Evolutionary conservation across 164 flowering plant species (phyloP).

Genomic region (Sedum album): DNA sequence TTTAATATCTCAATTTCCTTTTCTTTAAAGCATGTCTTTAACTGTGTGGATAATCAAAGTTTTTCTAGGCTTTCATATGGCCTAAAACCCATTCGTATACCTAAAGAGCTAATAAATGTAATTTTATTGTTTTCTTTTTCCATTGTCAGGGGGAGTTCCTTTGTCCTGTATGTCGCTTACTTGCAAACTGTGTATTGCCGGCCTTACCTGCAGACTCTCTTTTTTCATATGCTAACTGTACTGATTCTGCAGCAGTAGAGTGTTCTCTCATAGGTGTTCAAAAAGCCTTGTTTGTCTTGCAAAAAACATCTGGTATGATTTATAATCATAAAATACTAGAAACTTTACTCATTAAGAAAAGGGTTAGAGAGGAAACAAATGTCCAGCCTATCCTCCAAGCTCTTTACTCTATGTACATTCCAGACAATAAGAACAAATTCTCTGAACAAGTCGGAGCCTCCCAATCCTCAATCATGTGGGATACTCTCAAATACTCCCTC

Average conservation of each 20-base stretch:
- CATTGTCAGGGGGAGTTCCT: conserved; percentile 75
- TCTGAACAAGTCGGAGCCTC: conserved; percentile 36
- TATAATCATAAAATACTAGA: conserved; percentile 29
- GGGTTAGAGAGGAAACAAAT: conserved; percentile 22
- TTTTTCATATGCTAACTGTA: conserved; percentile 17
- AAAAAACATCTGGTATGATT: conserved; percentile 40
- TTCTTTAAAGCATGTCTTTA: neutral
- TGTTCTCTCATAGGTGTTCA: conserved; percentile 24
- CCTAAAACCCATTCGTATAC: neutral
- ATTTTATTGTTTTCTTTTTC: conserved; percentile 6
- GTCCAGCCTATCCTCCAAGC: conserved; percentile 38
- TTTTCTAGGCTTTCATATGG: neutral
- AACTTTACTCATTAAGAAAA: conserved; percentile 23
- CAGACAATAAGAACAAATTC: conserved; percentile 34
- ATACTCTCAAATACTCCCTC: conserved; percentile 73
- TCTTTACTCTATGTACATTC: conserved; percentile 59
- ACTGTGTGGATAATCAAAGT: no score
- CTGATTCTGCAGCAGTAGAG: conserved; percentile 14
- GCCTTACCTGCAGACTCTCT: conserved; percentile 26
- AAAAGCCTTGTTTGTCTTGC: conserved; percentile 49
- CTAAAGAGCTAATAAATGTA: neutral
- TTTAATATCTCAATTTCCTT: neutral
- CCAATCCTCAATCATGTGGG: conserved; percentile 71
- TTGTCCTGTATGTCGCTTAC: conserved; percentile 89
- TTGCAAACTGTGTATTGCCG: conserved; percentile 81